These are phyloP conservation scores for Artemisia tridentata DNA, from an alignment of 129 eudicot genomes.

Conservation along the genomic window DNA sequence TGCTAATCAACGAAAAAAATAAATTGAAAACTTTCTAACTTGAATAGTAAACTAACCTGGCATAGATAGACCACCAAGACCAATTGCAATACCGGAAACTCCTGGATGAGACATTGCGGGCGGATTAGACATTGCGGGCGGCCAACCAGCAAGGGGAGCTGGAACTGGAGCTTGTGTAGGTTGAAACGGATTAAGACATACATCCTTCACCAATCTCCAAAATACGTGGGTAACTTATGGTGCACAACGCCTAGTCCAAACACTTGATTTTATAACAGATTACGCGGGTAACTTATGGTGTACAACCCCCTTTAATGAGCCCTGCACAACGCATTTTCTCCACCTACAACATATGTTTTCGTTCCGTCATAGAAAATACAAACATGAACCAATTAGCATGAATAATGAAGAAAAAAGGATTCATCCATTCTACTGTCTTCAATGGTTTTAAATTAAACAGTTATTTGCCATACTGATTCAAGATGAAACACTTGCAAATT, in stretches of 20 bases:
- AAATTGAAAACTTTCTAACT: not conserved
- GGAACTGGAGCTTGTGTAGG: conserved; percentile 70
- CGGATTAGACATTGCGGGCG: conserved; percentile 92
- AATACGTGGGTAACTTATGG: no score
- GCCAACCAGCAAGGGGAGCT: conserved; percentile 87
- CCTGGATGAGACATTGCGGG: conserved; percentile 64
- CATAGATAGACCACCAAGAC: conserved; percentile 74
- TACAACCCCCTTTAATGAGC: no score
- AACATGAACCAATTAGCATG: conserved; percentile 1
- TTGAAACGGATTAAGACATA: conserved; percentile 67
- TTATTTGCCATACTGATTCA: no score
- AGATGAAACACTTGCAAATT: no score
- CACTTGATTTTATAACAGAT: no score
- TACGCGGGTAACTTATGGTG: no score
- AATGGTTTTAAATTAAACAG: no score
- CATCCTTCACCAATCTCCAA: no score
- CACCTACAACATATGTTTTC: conserved; percentile 47
- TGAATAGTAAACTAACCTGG: conserved; percentile 38
- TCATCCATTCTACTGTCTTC: conserved; percentile 6
- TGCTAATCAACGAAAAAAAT: not conserved
- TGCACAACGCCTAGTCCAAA: no score
- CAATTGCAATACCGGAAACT: conserved; percentile 72
- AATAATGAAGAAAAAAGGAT: not conserved
- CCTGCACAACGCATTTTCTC: no score
- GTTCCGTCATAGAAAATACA: not conserved